Percentiles rank a stretch among this genome's conserved stretches.
These are phyloP conservation scores for Colletotrichum somersetense DNA, from an alignment of 2,329 filamentous ascomycete genomes.

Conservation along the genomic window DNA sequence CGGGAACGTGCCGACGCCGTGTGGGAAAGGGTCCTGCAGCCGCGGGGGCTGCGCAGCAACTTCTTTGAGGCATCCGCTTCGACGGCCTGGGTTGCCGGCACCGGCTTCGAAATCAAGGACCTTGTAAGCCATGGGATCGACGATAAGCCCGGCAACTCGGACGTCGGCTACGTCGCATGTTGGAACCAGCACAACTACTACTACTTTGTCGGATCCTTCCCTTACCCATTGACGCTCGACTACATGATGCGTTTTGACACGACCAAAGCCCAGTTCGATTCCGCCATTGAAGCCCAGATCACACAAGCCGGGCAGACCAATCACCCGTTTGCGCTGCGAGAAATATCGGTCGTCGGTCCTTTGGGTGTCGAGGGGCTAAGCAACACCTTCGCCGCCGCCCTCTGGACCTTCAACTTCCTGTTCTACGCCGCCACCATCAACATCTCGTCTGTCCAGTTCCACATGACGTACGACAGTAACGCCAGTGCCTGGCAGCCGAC, in stretches of 20 bases:
- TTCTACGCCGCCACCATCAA: conserved; percentile 36
- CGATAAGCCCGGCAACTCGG: conserved; percentile 26
- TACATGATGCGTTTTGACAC: conserved; percentile 39
- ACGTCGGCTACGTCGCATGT: conserved; percentile 29
- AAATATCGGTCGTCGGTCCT: conserved; percentile 38
- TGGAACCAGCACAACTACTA: conserved; percentile 41
- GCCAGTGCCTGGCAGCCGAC: conserved; percentile 39
- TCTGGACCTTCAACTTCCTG: conserved; percentile 37
- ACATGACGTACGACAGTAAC: conserved; percentile 38
- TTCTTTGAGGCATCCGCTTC: conserved; percentile 37
- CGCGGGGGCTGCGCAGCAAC: conserved; percentile 28
- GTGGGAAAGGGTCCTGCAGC: conserved; percentile 29
- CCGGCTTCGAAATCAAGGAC: conserved; percentile 37
- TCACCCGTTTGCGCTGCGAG: conserved; percentile 30
- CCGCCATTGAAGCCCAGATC: conserved; percentile 28
- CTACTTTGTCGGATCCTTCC: conserved; percentile 34
- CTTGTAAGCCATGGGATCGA: conserved; percentile 10
- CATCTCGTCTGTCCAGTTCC: conserved; percentile 37
- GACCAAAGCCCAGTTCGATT: conserved; percentile 32
- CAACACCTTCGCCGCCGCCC: conserved; percentile 33
- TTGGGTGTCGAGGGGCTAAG: conserved; percentile 34
- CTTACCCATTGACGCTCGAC: conserved; percentile 35
- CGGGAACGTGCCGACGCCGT: conserved; percentile 34
- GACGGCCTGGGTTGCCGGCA: conserved; percentile 36
- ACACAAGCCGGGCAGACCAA: conserved; percentile 27